Conservation (phyloP, 805 yeast species). For the Lachancea sp. region DNA sequence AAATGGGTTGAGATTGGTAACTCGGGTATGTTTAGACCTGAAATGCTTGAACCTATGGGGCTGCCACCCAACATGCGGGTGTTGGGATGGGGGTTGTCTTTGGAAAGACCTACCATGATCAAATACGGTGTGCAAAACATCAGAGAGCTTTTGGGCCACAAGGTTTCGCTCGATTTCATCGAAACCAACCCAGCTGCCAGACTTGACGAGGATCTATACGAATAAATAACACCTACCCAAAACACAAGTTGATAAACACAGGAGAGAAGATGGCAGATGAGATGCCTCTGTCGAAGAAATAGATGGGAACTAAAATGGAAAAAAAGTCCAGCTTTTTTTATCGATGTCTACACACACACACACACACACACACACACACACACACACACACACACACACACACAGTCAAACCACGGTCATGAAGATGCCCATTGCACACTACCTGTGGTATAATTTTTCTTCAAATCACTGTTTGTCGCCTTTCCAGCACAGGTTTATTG, state of each 20-base stretch:
- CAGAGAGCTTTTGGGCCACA: conserved; percentile 95
- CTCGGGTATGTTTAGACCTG: conserved; percentile 99
- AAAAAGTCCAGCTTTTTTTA: conserved; percentile 1
- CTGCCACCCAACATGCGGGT: conserved; percentile 90
- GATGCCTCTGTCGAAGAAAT: too few species aligned
- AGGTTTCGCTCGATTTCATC: conserved; percentile 88
- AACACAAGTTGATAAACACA: conserved; percentile 1
- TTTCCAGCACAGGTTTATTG: conserved; percentile 6
- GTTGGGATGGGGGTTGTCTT: conserved; percentile 93
- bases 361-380: too few species aligned
- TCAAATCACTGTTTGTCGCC: conserved; percentile 7
- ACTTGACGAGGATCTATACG: conserved; percentile 67
- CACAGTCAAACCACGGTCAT: too few species aligned
- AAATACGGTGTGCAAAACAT: conserved; percentile 93
- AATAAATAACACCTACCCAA: conserved; percentile 13
- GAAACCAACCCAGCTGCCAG: conserved; percentile 97
- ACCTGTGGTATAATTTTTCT: background rate
- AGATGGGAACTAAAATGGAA: too few species aligned
- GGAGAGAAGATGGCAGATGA: background rate
- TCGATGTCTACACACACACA: background rate
- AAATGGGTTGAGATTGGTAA: conserved; percentile 99
- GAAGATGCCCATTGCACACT: background rate
- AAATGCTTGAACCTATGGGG: conserved; percentile 98
- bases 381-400: too few species aligned
- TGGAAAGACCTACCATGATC: conserved; percentile 99